Evolutionary conservation across 2,329 filamentous ascomycete genomes (phyloP).

Genomic region (Meredithiella fracta): DNA sequence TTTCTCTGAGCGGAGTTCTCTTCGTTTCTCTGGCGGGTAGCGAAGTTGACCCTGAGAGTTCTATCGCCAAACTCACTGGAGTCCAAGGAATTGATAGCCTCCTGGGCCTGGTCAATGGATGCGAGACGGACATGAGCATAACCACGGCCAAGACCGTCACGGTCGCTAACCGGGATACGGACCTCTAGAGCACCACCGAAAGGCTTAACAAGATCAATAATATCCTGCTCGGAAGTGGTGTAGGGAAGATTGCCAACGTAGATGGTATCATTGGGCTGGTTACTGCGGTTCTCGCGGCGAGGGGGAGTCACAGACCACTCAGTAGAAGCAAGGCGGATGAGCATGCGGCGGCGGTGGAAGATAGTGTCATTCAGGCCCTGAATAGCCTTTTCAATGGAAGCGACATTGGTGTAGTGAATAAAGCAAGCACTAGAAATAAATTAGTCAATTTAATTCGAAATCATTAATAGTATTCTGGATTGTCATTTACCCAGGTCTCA

Average conservation of each 20-base stretch:
- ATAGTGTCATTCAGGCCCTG: slow-evolving; percentile 11
- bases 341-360: slow-evolving; percentile 13
- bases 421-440: slow-evolving; percentile 7
- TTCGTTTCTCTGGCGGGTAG: slow-evolving; percentile 17
- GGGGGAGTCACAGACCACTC: too few relatives aligned
- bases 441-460: neutral
- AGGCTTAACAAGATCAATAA: slow-evolving; percentile 60
- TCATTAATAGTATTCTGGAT: neutral
- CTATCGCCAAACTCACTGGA: slow-evolving; percentile 52
- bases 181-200: slow-evolving; percentile 58
- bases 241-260: slow-evolving; percentile 79
- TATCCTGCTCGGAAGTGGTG: slow-evolving; percentile 67
- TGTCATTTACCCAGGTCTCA: slow-evolving; percentile 11
- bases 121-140: slow-evolving; percentile 74
- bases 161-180: slow-evolving; percentile 65
- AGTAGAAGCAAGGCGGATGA: slow-evolving; percentile 2
- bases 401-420: slow-evolving; percentile 10
- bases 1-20: neutral
- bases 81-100: slow-evolving; percentile 40
- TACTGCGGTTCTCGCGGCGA: too few relatives aligned
- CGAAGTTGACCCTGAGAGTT: slow-evolving; percentile 48
- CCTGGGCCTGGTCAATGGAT: slow-evolving; percentile 46
- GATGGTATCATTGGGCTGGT: slow-evolving; percentile 30
- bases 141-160: slow-evolving; percentile 64
- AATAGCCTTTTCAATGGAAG: slow-evolving; percentile 7